Base-by-base conservation (phyloP, 2,329 filamentous ascomycete species). In the Neofusicoccum sp. region DNA sequence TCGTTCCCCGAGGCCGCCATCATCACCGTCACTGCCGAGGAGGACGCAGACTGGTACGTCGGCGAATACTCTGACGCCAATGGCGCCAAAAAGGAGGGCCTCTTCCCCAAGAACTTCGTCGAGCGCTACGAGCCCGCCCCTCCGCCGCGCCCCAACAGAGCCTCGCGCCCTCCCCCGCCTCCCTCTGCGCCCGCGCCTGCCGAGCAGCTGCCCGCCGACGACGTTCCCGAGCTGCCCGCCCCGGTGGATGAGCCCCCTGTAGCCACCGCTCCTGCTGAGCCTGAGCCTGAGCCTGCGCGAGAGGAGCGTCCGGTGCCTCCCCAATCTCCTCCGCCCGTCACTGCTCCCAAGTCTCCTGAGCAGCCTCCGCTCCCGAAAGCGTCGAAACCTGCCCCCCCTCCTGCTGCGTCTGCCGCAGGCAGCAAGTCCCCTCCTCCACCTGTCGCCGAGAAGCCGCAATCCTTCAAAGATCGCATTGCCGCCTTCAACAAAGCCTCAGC, bases 71-170 rank as follows among this genome's bases (percentile, higher is more conserved):
- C 87, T 65, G 90, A 96, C 76, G 85, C 86, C 63, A 77, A 82
- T 57, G 95, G 95, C 61, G 78, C 76, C 64, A 91, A 88, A 76
- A 85, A 87, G 72, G 87, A 93, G 71, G 93, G 93, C 67, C 89
- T 97, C 69, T 98, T 97, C 75, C 93, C 92, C 56, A 89, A 89
- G 73, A 99, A 98, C 78, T 99, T 99, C 73, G 95, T 99, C 71
- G 95, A 99, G 77, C 91, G 89, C 78, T 96, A 91, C 76, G 93
- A 98, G 75, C 95, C 95, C 38, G 89, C 87, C 61, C 89, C 93
- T 65, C 95, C 95, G 63, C 91, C 93, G 63, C 87, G 95, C 62
- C 95, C 95, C 61, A 84, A 85, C 64, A 87, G 95, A 69, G 81
- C 85, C 14, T 78, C 75, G 61, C 87, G 90, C 66, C 78, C 68